Evolutionary conservation across 2,329 filamentous ascomycete genomes (phyloP).

Genomic region (Pseudogymnoascus sp.): DNA sequence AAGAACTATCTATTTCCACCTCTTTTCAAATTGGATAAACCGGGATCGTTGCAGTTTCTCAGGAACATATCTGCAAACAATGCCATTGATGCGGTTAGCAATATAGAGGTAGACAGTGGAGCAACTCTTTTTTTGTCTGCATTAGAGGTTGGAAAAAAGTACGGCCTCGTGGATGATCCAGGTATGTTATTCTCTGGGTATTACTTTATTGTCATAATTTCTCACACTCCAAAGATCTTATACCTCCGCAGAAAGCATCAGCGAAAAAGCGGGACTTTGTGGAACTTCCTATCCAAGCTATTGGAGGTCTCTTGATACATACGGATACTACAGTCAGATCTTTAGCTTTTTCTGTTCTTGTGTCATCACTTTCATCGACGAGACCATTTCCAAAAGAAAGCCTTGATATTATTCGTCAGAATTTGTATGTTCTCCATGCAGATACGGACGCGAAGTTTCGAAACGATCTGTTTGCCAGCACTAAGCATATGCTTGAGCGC

Average conservation of each 20-base stretch:
- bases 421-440: constrained; percentile 65
- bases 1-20: constrained; percentile 57
- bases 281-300: constrained; percentile 34
- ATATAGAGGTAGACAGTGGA: constrained; percentile 41
- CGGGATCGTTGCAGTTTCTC: constrained; percentile 49
- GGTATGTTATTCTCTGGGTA: constrained; percentile 32
- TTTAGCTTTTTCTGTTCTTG: constrained; percentile 72
- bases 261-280: constrained; percentile 27
- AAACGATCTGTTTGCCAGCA: constrained; percentile 67
- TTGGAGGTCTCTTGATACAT: constrained; percentile 47
- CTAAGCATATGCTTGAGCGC: constrained; percentile 68
- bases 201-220: constrained; percentile 11
- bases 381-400: constrained; percentile 58
- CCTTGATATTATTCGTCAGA: constrained; percentile 53
- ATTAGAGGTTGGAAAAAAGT: constrained; percentile 63
- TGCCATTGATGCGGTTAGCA: constrained; percentile 37
- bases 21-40: constrained; percentile 50
- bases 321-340: constrained; percentile 60
- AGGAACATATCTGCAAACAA: constrained; percentile 44
- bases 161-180: constrained; percentile 61
- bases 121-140: constrained; percentile 55
- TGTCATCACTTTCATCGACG: constrained; percentile 66
- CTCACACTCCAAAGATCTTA: constrained; percentile 12
- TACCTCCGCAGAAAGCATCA: constrained; percentile 30
- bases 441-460: constrained; percentile 83